Base-by-base conservation (phyloP, 192 early-diverging fungal genomes). In the Piromyces finnis region DNA sequence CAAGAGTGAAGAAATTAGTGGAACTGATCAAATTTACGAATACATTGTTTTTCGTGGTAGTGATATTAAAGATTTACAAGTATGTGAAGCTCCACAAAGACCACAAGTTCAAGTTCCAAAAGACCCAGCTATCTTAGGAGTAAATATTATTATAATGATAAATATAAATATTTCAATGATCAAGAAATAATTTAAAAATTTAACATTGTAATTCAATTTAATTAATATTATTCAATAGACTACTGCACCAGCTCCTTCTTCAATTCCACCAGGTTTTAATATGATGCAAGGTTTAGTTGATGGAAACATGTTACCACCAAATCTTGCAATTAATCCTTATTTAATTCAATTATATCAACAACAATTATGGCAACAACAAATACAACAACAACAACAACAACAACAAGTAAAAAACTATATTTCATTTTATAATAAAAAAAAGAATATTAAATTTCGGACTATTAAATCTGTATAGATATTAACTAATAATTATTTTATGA, bases 41-140 rank as follows among this genome's bases (percentile, higher is more conserved):
- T 94, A 89, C 82, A 96, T 99, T 82, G 93, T 96, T 30, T 99
- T 99, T 84, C 90, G 95, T 36, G 97, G 95, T 27, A 90, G 93
- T 26, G 97, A 99, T 82, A 93, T 99, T 79, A 93, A 95, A 85
- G 93, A 94, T 83, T 86, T 99, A 78, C 86, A 90, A 78, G 91
- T 93, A 77, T 87, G 91, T 29, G 81, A 77, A 30, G 87, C 88
- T 28, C 85, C 84, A 51, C 85, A 87, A 18, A 89, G 88, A 39
- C 84, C 89, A 6, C 86, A 85, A 22, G 86, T 89, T 16, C 87
- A 88, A 79, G 85, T 91, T 26, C 92, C 93, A 36, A 92, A 94
- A 82, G 95, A 95, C 84, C 96, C 95, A 78, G 95, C 95, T 5
- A 94, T 97, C 80, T 30, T 86, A 78, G 68, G 80, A n/a, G 83